Evolutionary conservation across 2,329 filamentous ascomycete species (phyloP).

Genomic region (Simplicillium aogashimaense): DNA sequence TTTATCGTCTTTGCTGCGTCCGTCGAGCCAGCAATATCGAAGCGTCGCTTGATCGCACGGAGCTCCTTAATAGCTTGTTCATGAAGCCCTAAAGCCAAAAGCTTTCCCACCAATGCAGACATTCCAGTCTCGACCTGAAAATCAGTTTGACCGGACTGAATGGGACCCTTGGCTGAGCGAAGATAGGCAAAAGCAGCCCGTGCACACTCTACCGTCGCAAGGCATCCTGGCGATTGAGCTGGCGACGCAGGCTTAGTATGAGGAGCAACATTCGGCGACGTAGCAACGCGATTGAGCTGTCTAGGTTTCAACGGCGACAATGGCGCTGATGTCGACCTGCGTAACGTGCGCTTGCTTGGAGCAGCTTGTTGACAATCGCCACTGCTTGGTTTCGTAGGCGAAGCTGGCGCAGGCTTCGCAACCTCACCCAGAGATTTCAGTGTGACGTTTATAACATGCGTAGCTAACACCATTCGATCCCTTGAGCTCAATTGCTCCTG

Average conservation of each 20-base stretch:
- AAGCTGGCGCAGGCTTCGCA: constrained; percentile 36
- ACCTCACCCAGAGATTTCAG: constrained; percentile 61
- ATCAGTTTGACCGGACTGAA: constrained; percentile 44
- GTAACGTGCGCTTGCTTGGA: constrained; percentile 29
- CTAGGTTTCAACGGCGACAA: constrained; percentile 53
- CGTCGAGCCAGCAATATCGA: constrained; percentile 32
- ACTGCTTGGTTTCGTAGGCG: constrained; percentile 21
- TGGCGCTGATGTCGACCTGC: constrained; percentile 47
- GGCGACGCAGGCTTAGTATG: constrained; percentile 19
- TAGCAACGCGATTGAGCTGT: constrained; percentile 49
- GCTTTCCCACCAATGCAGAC: constrained; percentile 56
- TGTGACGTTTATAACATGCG: constrained; percentile 61
- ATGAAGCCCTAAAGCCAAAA: constrained; percentile 54
- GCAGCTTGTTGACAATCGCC: constrained; percentile 23
- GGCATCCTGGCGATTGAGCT: constrained; percentile 30
- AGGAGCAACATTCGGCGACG: constrained; percentile 32
- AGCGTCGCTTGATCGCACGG: constrained; percentile 50
- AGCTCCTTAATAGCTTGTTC: constrained; percentile 63
- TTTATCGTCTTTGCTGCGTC: constrained; percentile 19
- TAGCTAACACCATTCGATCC: constrained; percentile 59
- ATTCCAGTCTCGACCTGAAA: constrained; percentile 67
- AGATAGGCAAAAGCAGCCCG: constrained; percentile 57
- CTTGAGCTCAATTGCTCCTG: constrained; percentile 20
- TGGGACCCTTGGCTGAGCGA: constrained; percentile 43
- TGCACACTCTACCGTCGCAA: constrained; percentile 59